Base-by-base conservation (phyloP, 2,329 filamentous ascomycete genomes). In the Xylaria sp. region DNA sequence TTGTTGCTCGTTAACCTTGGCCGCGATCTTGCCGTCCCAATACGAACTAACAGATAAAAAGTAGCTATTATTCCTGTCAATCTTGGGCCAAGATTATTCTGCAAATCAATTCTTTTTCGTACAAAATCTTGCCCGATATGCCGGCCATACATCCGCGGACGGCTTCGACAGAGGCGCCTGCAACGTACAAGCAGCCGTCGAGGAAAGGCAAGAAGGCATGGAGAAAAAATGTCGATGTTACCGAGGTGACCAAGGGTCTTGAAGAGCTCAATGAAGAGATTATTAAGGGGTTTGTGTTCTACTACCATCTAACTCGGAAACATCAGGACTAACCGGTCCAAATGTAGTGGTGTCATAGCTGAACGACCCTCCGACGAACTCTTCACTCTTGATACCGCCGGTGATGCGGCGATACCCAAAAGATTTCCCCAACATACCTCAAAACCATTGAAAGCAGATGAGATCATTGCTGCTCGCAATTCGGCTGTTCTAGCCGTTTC, bases 171-270 rank as follows among this genome's bases (percentile, higher is more conserved):
- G 81, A 85, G 41, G 91, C 93, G 20, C 94, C 94, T 12, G 89
- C 90, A 70, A 93, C 97, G 73, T 90, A 91, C 81, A 94, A 89
- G 71, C 96, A 99, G 80, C 89, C 94, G 30, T 98, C 95, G 5
- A 88, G 96, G 78, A 99, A 99, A 80, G 96, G 97, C 75, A 98
- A 98, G 83, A 98, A 97, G 83, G 95, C 96, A 36, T 99, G 96
- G 96, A 89, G 96, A 78, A 99, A 98, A 81, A 97, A 99, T 82
- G 93, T 99, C 80, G 93, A 99, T 81, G 88, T 98, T 70, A 91
- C 93, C 32, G 91, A 97, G 70, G 88, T 99, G 30, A 87, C 95
- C 75, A 83, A 91, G 62, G 96, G 96, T 68, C 87, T 99, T 39
- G 91, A 94, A 70, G 87, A 92, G 76, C 84, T 97, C 72, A 93